Evolutionary conservation across 106 monocot genomes (phyloP).

Genomic region (Dendrobium chrysotoxum): DNA sequence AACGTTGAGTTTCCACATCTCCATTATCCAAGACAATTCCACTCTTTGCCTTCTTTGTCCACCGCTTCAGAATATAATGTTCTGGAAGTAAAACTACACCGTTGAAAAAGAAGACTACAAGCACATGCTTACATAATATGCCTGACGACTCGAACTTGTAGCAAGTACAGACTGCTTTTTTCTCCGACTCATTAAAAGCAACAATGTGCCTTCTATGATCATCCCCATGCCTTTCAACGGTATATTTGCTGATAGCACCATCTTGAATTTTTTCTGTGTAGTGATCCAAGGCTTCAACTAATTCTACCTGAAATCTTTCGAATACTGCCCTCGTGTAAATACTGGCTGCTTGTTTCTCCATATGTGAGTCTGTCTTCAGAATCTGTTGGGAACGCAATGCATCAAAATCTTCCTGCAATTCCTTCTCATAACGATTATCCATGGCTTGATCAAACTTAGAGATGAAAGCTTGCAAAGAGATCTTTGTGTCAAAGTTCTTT

Average conservation of each 20-base stretch:
- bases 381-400: conserved; percentile 18
- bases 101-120: conserved; percentile 36
- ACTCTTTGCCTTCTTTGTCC: conserved; percentile 64
- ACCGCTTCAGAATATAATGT: conserved; percentile 50
- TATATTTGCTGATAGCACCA: conserved; percentile 37
- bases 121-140: conserved; percentile 63
- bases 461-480: conserved; percentile 35
- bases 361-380: conserved; percentile 41
- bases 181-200: conserved; percentile 34
- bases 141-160: conserved; percentile 55
- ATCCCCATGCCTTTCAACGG: conserved; percentile 41
- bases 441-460: conserved; percentile 54
- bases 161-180: conserved; percentile 58
- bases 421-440: conserved; percentile 40
- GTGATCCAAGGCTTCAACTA: conserved; percentile 38
- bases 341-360: conserved; percentile 58
- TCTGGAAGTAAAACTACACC: conserved; percentile 40
- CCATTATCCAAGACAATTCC: conserved; percentile 29
- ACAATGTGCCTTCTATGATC: conserved; percentile 28
- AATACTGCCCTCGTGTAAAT: conserved; percentile 60
- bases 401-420: conserved; percentile 45
- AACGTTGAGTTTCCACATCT: conserved; percentile 18
- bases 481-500: conserved; percentile 39
- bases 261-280: conserved; percentile 53
- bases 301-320: conserved; percentile 60